Conservation (phyloP, 805 yeast genomes). For the Cyberlindnera bimundalis region DNA sequence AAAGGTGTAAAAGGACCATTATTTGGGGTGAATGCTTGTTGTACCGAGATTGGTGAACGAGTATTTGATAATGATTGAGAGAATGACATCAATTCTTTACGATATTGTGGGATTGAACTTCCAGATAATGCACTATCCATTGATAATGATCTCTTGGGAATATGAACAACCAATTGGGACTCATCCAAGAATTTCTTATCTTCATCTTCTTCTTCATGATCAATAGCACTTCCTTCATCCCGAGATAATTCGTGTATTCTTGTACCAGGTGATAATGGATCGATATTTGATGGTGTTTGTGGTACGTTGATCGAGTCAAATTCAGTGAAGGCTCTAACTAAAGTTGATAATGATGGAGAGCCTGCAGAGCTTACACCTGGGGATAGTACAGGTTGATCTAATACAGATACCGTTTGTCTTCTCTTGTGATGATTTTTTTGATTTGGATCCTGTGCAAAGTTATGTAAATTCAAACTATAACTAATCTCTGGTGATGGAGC, state of each 20-base stretch:
- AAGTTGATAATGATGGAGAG: slow-evolving; percentile 20
- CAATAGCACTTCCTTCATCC: slow-evolving; percentile 7
- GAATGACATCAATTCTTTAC: slow-evolving; percentile 20
- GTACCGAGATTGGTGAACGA: slow-evolving; percentile 2
- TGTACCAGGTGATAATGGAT: slow-evolving; percentile 13
- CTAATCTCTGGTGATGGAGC: slow-evolving; percentile 1
- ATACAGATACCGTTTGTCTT: slow-evolving; percentile 10
- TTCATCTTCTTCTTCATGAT: slow-evolving; percentile 1
- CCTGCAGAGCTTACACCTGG: slow-evolving; percentile 7
- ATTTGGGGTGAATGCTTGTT: not conserved
- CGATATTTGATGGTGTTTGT: slow-evolving; percentile 18
- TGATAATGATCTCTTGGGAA: slow-evolving; percentile 17
- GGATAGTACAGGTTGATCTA: slow-evolving; percentile 13
- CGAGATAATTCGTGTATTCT: slow-evolving; percentile 12
- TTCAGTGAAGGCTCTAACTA: slow-evolving; percentile 26
- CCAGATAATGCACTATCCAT: slow-evolving; percentile 20
- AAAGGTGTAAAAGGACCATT: slow-evolving; percentile 1
- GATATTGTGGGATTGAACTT: slow-evolving; percentile 24
- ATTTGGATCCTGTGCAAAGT: not conserved
- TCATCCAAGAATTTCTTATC: slow-evolving; percentile 5
- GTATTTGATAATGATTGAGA: slow-evolving; percentile 14
- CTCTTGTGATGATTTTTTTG: slow-evolving; percentile 4
- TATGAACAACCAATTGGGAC: not conserved
- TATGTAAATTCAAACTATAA: not conserved
- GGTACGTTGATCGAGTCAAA: slow-evolving; percentile 21